Conservation (phyloP, 2,329 filamentous ascomycete species). For the Sclerotinia borealis region DNA sequence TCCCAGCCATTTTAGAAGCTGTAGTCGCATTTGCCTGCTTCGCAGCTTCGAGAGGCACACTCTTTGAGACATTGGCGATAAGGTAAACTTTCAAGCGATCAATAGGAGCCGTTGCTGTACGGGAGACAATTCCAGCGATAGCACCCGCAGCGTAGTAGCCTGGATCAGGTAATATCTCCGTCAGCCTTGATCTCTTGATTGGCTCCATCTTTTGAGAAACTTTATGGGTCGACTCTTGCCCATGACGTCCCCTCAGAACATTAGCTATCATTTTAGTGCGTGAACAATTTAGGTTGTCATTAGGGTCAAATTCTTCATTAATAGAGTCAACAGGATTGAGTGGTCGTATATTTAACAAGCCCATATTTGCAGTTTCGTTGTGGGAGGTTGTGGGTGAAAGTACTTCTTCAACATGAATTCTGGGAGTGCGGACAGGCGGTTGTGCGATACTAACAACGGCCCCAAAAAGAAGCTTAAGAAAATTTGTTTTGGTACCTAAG, state of each 20-base stretch:
- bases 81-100: constrained; percentile 97
- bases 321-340: constrained; percentile 15
- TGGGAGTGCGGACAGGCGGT: constrained; percentile 27
- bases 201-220: constrained; percentile 17
- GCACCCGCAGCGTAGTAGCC: constrained; percentile 98
- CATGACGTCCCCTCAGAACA: constrained; percentile 1
- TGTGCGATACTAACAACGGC: constrained; percentile 63
- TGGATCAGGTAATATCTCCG: constrained; percentile 58
- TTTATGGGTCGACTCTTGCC: constrained; percentile 13
- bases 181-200: constrained; percentile 28
- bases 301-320: constrained; percentile 11
- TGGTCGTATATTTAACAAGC: constrained; percentile 15
- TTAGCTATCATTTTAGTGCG: constrained; percentile 1
- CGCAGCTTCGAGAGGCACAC: constrained; percentile 56
- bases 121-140: constrained; percentile 86
- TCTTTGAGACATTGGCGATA: constrained; percentile 74
- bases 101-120: constrained; percentile 90
- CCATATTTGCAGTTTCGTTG: constrained; percentile 14
- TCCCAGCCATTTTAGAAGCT: constrained; percentile 59
- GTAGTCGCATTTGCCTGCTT: constrained; percentile 63
- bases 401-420: constrained; percentile 9
- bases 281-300: neutral
- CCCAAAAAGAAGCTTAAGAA: constrained; percentile 70
- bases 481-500: constrained; percentile 76
- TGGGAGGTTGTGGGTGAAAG: neutral